phyloP scores from a whole-genome alignment of 768 basidiomycete species.

The Leccinum olivaceopallidum region DNA sequence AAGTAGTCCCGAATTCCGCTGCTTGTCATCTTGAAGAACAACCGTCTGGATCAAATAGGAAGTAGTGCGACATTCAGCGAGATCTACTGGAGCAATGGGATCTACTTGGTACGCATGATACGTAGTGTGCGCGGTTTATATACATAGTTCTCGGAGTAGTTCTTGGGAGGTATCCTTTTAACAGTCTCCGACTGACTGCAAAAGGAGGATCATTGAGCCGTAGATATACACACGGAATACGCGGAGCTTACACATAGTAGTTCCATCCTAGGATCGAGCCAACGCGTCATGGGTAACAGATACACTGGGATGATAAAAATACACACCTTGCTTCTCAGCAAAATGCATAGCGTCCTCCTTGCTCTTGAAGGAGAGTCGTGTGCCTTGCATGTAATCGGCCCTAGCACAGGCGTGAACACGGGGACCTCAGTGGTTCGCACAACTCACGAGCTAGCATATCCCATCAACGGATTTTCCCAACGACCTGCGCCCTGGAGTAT shows the following conservation, averaged over 20 bases:
- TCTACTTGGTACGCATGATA: conserved; percentile 90
- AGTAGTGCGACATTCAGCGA: background rate
- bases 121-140: conserved; percentile 80
- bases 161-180: conserved; percentile 79
- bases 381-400: conserved; percentile 96
- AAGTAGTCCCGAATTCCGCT: no score
- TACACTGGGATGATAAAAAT: background rate
- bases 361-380: conserved; percentile 76
- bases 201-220: conserved; percentile 5
- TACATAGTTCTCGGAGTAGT: conserved; percentile 89
- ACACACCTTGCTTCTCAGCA: conserved; percentile 91
- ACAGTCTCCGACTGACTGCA: conserved; percentile 57
- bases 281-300: conserved; percentile 1
- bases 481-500: conserved; percentile 84
- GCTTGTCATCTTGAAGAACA: no score
- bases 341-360: conserved; percentile 94
- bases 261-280: conserved; percentile 71
- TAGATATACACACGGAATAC: conserved; percentile 5
- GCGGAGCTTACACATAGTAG: conserved; percentile 76
- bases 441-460: conserved; percentile 90
- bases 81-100: background rate
- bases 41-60: background rate
- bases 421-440: background rate
- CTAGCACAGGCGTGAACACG: conserved; percentile 37
- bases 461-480: conserved; percentile 99